Base-by-base conservation (phyloP, 495 filamentous ascomycete genomes). In the Tuber umbilicatum region DNA sequence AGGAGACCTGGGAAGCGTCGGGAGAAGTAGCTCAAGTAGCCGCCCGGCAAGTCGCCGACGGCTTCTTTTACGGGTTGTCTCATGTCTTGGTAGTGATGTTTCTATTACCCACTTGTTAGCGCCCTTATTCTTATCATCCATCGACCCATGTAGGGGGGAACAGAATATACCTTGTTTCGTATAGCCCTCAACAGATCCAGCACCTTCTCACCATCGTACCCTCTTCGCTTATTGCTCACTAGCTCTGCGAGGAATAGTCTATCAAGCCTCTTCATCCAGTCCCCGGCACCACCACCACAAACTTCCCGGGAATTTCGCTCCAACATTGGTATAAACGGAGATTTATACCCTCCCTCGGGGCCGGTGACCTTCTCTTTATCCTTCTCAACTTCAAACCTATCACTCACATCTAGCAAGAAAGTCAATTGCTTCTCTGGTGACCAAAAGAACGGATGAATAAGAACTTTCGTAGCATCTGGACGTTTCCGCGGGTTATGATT, bases 361-460 rank as follows among this genome's bases (percentile, higher is more conserved):
- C 55, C 27, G 7, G 27, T 31, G 43, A 92, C 89, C 4, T 89
- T 88, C 82, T 97, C 93, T 73, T 93, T 91, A 81, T 99, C 96
- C 5, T 89, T 88, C 82, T 97, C 94, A 73, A 92, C 91, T 81
- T 99, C 95, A 79, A 97, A 97, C 81, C 95, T 93, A 80, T 99
- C 95, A 0, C 93, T 96, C 40, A 95, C 92, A 73, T 97, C 93
- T 80, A 93, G 94, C 27, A 99, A 88, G 84, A 98, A 99, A 41
- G 87, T 88, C 38, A 98, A 89, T 23, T 93, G 89, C 78, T 96
- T 94, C 79, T 94, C 93, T 1, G 91, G 82, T 2, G 88, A 84
- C 95, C 95, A 99, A 87, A 99, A 99, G 86, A 97, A 98, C 0
- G 95, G 95, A 81, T 99, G 95, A 40, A 91, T 88, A 84, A 97